Evolutionary conservation across 2,329 filamentous ascomycete species (phyloP).

Genomic region (Apiospora saccharicola): DNA sequence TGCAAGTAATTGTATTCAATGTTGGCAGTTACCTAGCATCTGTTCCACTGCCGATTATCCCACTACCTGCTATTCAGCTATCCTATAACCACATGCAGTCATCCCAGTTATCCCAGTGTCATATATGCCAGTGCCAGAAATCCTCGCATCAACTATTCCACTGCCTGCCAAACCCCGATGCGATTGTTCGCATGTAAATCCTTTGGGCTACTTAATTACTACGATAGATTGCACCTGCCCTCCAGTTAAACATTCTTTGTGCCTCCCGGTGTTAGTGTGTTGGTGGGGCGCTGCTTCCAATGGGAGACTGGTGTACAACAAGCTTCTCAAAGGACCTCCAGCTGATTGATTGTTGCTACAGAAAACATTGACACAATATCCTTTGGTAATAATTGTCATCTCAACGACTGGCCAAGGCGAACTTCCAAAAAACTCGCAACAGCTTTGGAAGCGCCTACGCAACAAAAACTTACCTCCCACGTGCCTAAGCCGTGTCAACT

Average conservation of each 20-base stretch:
- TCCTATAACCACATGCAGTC: background rate
- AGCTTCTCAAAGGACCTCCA: conserved; percentile 15
- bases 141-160: background rate
- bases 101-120: background rate
- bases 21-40: background rate
- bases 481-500: conserved; percentile 73
- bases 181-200: too few species aligned
- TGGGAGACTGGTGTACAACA: background rate
- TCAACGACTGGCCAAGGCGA: conserved; percentile 97
- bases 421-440: conserved; percentile 80
- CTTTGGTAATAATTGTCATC: conserved; percentile 78
- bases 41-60: conserved; percentile 13
- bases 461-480: conserved; percentile 77
- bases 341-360: conserved; percentile 37
- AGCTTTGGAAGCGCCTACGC: conserved; percentile 86
- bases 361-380: conserved; percentile 59
- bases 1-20: background rate
- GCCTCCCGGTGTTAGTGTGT: conserved; percentile 3
- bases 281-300: background rate
- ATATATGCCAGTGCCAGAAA: background rate
- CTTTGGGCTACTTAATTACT: background rate
- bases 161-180: background rate
- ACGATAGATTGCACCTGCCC: background rate
- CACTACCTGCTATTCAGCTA: background rate
- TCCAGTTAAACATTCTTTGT: background rate